These are phyloP conservation scores for Xerocomellus intermedius DNA, from an alignment of 768 basidiomycete species.

Conservation along the genomic window DNA sequence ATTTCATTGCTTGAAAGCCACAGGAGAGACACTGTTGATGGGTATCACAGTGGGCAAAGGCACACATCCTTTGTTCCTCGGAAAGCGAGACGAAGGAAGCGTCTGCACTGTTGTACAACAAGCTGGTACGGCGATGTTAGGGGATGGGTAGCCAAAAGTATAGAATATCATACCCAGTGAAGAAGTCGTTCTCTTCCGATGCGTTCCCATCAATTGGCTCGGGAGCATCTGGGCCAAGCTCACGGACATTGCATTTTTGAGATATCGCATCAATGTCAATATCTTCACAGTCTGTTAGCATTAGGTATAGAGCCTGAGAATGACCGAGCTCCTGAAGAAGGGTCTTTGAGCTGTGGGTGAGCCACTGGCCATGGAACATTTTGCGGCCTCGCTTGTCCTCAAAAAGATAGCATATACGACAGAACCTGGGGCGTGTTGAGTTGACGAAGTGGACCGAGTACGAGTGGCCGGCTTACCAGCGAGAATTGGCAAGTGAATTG, in stretches of 20 bases:
- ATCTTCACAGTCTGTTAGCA: conserved; percentile 54
- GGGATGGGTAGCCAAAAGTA: neutral
- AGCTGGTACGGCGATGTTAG: conserved; percentile 32
- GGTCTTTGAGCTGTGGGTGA: conserved; percentile 60
- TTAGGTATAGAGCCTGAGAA: conserved; percentile 54
- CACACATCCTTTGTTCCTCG: conserved; percentile 28
- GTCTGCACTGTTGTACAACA: conserved; percentile 49
- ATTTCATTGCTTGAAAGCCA: conserved; percentile 32
- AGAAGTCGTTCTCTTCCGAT: conserved; percentile 48
- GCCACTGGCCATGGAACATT: conserved; percentile 73
- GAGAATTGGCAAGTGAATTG: conserved; percentile 55
- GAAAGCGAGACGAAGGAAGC: conserved; percentile 49
- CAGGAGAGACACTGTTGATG: conserved; percentile 53
- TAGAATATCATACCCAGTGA: conserved; percentile 46
- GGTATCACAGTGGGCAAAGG: conserved; percentile 30
- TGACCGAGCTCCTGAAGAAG: conserved; percentile 67
- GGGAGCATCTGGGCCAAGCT: conserved; percentile 39
- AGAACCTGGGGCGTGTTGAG: conserved; percentile 52
- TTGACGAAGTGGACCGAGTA: neutral
- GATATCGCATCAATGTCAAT: conserved; percentile 55
- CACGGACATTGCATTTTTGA: conserved; percentile 52
- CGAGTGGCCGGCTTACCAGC: conserved; percentile 50
- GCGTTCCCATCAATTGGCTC: conserved; percentile 48
- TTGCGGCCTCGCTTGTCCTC: conserved; percentile 40
- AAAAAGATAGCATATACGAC: conserved; percentile 63